Evolutionary conservation across 225 moss, liverwort and hornwort genomes (phyloP).

Genomic region (Rhytidiadelphus loreus): DNA sequence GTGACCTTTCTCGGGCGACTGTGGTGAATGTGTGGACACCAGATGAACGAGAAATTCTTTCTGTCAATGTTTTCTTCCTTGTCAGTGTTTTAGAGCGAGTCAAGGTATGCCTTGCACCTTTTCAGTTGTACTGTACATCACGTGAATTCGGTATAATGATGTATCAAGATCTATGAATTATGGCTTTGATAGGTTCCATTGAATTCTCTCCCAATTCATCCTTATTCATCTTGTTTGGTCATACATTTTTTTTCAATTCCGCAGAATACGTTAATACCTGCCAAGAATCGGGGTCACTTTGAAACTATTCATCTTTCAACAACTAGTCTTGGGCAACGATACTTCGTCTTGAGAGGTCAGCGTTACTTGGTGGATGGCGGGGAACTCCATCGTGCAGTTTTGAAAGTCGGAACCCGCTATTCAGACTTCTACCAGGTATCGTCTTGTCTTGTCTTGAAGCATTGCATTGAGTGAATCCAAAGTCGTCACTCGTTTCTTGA

Average conservation of each 20-base stretch:
- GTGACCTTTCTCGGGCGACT: slow-evolving; percentile 44
- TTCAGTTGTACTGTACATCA: not conserved
- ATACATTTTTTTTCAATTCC: not conserved
- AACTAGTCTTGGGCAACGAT: slow-evolving; percentile 35
- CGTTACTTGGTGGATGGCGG: slow-evolving; percentile 44
- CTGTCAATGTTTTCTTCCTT: slow-evolving; percentile 46
- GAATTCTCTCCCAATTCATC: not conserved
- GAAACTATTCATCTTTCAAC: slow-evolving; percentile 37
- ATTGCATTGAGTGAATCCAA: not conserved
- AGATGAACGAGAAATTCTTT: slow-evolving; percentile 48
- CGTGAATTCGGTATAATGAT: not conserved
- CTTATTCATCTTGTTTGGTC: not conserved
- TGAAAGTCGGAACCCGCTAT: slow-evolving; percentile 41
- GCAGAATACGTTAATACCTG: slow-evolving; percentile 36
- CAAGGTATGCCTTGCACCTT: slow-evolving; percentile 25
- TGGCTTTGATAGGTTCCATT: not conserved
- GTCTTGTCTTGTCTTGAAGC: not conserved
- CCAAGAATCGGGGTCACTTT: slow-evolving; percentile 38
- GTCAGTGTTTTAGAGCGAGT: slow-evolving; percentile 30
- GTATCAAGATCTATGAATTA: not conserved
- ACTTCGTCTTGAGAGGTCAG: slow-evolving; percentile 57
- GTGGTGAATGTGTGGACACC: slow-evolving; percentile 58
- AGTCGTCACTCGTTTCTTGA: not conserved
- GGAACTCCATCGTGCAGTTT: slow-evolving; percentile 26
- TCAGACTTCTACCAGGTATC: slow-evolving; percentile 54